Conservation (phyloP, 495 filamentous ascomycete genomes). For the Aspergillus avenaceus region DNA sequence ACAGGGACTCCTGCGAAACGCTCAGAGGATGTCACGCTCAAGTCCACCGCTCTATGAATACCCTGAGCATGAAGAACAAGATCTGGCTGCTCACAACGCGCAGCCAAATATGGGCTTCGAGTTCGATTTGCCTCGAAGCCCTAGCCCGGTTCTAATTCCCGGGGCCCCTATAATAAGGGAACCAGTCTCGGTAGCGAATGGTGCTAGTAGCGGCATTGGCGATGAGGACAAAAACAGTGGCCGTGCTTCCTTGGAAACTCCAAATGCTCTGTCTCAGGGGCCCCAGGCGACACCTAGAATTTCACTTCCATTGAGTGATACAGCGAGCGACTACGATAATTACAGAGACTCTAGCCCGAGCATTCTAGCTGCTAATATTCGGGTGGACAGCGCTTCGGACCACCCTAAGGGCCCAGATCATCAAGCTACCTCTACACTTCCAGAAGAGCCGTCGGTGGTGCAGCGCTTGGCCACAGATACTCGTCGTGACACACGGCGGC, state of each 20-base stretch:
- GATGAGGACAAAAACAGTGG: background rate
- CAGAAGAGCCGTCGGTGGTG: constrained; percentile 19
- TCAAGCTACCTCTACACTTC: constrained; percentile 8
- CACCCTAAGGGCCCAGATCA: constrained; percentile 8
- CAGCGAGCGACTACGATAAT: constrained; percentile 61
- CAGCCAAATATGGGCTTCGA: constrained; percentile 16
- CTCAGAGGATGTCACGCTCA: constrained; percentile 62
- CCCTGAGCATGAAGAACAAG: constrained; percentile 15
- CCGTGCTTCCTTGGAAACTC: constrained; percentile 8
- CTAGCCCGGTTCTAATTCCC: constrained; percentile 16
- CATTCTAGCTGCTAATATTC: constrained; percentile 29
- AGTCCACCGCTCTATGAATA: constrained; percentile 45
- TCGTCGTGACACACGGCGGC: constrained; percentile 61
- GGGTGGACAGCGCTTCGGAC: constrained; percentile 18
- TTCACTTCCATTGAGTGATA: constrained; percentile 45
- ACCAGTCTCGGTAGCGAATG: background rate
- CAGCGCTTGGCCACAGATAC: constrained; percentile 24
- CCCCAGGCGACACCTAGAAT: constrained; percentile 26
- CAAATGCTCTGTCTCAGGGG: constrained; percentile 26
- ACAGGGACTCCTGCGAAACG: constrained; percentile 57
- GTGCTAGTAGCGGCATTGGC: background rate
- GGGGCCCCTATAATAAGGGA: constrained; percentile 10
- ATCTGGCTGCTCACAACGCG: constrained; percentile 6
- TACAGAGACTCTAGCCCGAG: constrained; percentile 47
- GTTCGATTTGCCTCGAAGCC: constrained; percentile 17